Evolutionary conservation across 441 rosid genomes (phyloP), one percentile per base, ranked within the genome.

Genomic region (Metrosideros polymorpha): DNA sequence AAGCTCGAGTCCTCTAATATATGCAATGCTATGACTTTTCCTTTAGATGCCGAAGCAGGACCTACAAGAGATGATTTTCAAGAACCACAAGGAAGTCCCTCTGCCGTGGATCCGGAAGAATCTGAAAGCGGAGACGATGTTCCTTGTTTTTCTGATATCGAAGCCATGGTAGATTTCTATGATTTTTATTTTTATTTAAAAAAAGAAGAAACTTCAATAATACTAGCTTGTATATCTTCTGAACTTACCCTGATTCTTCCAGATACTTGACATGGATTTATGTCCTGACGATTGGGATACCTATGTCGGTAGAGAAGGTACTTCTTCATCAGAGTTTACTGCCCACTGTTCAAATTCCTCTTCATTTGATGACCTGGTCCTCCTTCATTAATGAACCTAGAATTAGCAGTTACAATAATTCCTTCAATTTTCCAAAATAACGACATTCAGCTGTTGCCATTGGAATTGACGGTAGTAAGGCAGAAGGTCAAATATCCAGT

Each of bases 251-350:
- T 84, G 63, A 82, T 59, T 25, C 85, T 84, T 87, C 85, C 92
- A 91, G 94, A 86, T 91, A 85, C 92, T 92, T 50, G 89, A 88
- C 52, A 90, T 91, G 93, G 94, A 92, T 86, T 91, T 92, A 85
- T 90, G 89, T 76, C 94, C 94, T 6, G 89, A 91, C 13, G 90
- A 87, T 84, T 75, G 49, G 71, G 91, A 92, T 84, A 59, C 86
- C 42, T 82, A n/a, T 82, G 39, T 85, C 39, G 88, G 88, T 39
- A 87, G 82, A 82, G 88, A 90, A 90, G 92, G 93, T 92, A 89
- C 55, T 18, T 88, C 43, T 51, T 86, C 82, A 51, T 54, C 61
- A 30, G 82, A 17, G 51, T 27, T 42, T 75, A 84, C 86, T 66
- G 39, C 43, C 55, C 0, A 55, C 32, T 71, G 57, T 32, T 52